Evolutionary conservation across 179 eudicot species (phyloP), one percentile per base, ranked within the genome.

Genomic region (Drosera spatulata): DNA sequence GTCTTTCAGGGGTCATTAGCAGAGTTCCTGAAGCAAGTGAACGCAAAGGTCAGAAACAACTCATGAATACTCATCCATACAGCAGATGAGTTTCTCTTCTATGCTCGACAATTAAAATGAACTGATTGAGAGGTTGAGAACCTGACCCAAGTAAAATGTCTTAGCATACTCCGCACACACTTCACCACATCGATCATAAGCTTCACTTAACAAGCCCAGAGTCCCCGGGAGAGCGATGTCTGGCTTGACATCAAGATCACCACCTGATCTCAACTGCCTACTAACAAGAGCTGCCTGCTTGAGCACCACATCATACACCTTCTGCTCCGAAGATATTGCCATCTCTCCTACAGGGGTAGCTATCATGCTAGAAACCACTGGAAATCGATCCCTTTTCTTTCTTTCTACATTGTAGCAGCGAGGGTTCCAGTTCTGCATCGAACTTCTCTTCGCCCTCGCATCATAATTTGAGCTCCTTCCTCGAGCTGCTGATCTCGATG

Each of bases 141-240:
- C 51, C 80, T 67, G 65, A 91, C 98, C 98, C 62, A 91, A 70
- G 83, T 91, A 86, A 79, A 91, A 91, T 22, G 98, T 91, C 76
- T 91, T 91, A 65, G 98, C 98, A 80, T 91, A 88, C 72, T 91
- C 98, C 40, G 96, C 96, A 79, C 96, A 88, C 53, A 91, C 87
- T 79, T 91, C 96, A 33, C 95, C 77, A 77, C 98, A 91, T 49
- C 99, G 81, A 66, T 88, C 93, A 75, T 93, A 88, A 52, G 99
- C 99, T 76, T 93, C 96, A 51, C 70, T 75, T 67, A 91, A 81
- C 83, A 91, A 79, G 76, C 87, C 72, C 13, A 81, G 63, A 37
- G 88, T 72, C 63, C 96, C 96, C 4, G 95, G 98, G 69, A 85
- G 71, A 61, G 74, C 79, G 56, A 91, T 84, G 75, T 91, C 98